Evolutionary conservation across 352 stramenopile species (phyloP), one percentile per base, ranked within the genome.

Genomic region (Pythium vanterpoolii): DNA sequence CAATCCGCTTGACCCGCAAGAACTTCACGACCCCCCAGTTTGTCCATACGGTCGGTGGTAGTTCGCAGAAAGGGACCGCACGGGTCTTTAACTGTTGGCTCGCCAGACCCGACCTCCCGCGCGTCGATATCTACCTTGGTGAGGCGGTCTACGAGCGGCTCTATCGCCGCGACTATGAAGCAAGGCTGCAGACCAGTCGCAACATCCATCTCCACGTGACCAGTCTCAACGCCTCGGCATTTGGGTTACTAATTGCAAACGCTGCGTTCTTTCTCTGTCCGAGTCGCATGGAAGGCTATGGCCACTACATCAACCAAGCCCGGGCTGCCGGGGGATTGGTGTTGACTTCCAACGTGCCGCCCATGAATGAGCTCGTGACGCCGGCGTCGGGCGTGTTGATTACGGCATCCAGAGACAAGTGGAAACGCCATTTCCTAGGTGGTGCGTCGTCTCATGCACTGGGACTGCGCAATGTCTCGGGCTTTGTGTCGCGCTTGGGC

Each of bases 231-330:
- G 62, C 72, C 6, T 38, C 61, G 27, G 62, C 68, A 6, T 90
- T 86, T 53, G 75, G 80, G 27, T 70, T 73, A 30, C 59, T 86
- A 60, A 66, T 90, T 52, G 73, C 73, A 2, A 67, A 87, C 30
- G 54, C 72, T 2, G 56, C 73, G n/a, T 81, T 77, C 47, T 83
- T 88, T 46, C 60, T 90, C 61, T 90, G 80, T 42, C 68, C 80
- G 24, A 90, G 80, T 48, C 21, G 65, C 21, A 66, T 76, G 49
- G 80, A 90, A 60, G 77, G 80, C 9, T 90, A 83, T 42, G 79
- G 79, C 10, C 79, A 86, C 65, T 89, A 89, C 59, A 86, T 86
- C 52, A 89, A 89, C 64, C 79, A 89, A 30, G 79, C 76, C n/a
- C 72, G 76, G 7, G 72, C 76, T 11, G 69, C 66, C 13, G 65